phyloP scores from a whole-genome alignment of 2,329 filamentous ascomycete species.

The Verticillium longisporum region DNA sequence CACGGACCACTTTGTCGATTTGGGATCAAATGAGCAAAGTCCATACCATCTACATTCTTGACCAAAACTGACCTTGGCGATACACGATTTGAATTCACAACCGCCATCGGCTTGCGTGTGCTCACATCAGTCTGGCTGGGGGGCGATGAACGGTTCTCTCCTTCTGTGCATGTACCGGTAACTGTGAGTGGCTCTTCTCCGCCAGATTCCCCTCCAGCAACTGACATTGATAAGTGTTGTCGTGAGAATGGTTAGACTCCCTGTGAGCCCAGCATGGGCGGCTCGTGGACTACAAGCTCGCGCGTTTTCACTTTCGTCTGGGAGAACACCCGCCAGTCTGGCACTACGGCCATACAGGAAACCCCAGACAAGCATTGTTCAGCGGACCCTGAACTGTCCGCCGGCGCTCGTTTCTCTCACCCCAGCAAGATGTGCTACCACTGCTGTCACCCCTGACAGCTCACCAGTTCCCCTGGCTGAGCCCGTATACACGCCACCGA shows the following conservation, averaged over 20 bases:
- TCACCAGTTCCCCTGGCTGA: constrained; percentile 8
- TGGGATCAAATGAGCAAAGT: too few relatives aligned
- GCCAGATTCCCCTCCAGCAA: not conserved
- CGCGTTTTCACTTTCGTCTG: not conserved
- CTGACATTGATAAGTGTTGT: not conserved
- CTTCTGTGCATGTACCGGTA: not conserved
- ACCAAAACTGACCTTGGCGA: not conserved
- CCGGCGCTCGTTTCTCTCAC: constrained; percentile 6
- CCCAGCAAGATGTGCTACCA: constrained; percentile 4
- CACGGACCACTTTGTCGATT: too few relatives aligned
- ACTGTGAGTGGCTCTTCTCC: not conserved
- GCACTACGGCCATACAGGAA: constrained; percentile 2
- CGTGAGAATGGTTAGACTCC: constrained; percentile 1
- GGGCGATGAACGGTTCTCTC: not conserved
- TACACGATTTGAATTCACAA: too few relatives aligned
- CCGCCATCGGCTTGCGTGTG: too few relatives aligned
- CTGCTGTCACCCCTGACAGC: constrained; percentile 5
- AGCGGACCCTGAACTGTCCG: not conserved
- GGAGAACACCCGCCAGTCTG: not conserved
- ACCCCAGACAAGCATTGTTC: not conserved
- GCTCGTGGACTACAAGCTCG: not conserved
- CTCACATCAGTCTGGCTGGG: too few relatives aligned
- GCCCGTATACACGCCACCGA: constrained; percentile 59
- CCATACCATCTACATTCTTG: too few relatives aligned
- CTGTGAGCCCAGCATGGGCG: not conserved